A percentile compares a stretch with the other conserved stretches of the same genome.
Conservation (phyloP, 495 filamentous ascomycete genomes). For the Chaetomium cochliodes region DNA sequence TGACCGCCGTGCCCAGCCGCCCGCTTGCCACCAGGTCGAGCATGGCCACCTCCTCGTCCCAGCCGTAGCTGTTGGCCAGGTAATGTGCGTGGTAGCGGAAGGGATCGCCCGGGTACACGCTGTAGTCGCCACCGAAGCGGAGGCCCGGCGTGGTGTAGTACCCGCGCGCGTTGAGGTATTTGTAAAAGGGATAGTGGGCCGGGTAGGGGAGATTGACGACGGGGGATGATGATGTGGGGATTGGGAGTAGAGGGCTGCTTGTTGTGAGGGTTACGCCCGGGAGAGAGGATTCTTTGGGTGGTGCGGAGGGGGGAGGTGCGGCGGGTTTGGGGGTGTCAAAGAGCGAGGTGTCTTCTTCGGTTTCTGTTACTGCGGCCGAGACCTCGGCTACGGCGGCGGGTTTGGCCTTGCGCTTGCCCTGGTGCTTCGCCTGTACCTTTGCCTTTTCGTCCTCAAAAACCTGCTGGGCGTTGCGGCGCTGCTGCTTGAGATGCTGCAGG, state of each 20-base stretch:
- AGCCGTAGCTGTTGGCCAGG: slow-evolving; percentile 69
- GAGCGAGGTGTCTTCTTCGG: slow-evolving; percentile 36
- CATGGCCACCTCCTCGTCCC: slow-evolving; percentile 82
- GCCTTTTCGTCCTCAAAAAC: slow-evolving; percentile 41
- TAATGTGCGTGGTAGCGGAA: slow-evolving; percentile 95
- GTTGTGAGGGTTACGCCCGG: slow-evolving; percentile 32
- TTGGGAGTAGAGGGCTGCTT: slow-evolving; percentile 31
- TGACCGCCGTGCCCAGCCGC: slow-evolving; percentile 86
- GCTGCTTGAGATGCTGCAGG: slow-evolving; percentile 40
- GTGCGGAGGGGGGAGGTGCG: slow-evolving; percentile 10
- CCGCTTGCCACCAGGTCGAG: slow-evolving; percentile 83
- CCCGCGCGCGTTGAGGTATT: slow-evolving; percentile 69
- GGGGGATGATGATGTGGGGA: slow-evolving; percentile 26
- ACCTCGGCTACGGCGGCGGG: slow-evolving; percentile 21
- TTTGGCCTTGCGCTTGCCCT: slow-evolving; percentile 32
- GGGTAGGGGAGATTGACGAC: slow-evolving; percentile 41
- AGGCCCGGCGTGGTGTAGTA: slow-evolving; percentile 91
- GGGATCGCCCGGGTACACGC: slow-evolving; percentile 92
- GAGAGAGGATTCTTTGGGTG: slow-evolving; percentile 19
- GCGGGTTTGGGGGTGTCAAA: slow-evolving; percentile 38
- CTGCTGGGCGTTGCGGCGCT: slow-evolving; percentile 43
- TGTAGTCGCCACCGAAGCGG: slow-evolving; percentile 90
- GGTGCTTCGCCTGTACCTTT: slow-evolving; percentile 36
- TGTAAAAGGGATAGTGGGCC: slow-evolving; percentile 61
- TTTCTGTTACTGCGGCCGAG: slow-evolving; percentile 22